A percentile compares a stretch with the other conserved stretches of the same genome.
Evolutionary conservation across 768 basidiomycete genomes (phyloP).

Genomic region (Podaxis pistillaris): DNA sequence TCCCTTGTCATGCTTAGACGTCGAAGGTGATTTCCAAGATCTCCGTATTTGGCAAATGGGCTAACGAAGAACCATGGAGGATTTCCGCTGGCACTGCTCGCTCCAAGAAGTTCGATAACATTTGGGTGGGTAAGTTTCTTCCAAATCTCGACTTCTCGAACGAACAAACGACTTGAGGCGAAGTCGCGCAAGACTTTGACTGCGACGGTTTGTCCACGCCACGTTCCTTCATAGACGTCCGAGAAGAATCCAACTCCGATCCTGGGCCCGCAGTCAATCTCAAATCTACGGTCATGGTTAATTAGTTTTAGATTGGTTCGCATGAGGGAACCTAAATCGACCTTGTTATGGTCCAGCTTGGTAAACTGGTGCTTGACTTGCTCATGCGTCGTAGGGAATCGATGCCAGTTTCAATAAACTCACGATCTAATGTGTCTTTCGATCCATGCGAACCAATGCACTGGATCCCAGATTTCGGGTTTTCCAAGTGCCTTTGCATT

Average conservation of each 20-base stretch:
- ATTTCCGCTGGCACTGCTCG: conserved; percentile 66
- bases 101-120: conserved; percentile 74
- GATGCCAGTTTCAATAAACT: conserved; percentile 72
- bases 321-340: conserved; percentile 21
- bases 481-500: conserved; percentile 48
- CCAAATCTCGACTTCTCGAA: conserved; percentile 74
- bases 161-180: conserved; percentile 63
- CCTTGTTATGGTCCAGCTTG: conserved; percentile 79
- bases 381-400: conserved; percentile 69
- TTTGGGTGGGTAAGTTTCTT: conserved; percentile 63
- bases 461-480: conserved; percentile 8
- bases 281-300: conserved; percentile 45
- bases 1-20: conserved; percentile 9
- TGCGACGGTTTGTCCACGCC: conserved; percentile 64
- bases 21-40: conserved; percentile 53
- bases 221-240: conserved; percentile 74
- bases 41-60: conserved; percentile 67
- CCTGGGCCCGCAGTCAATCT: conserved; percentile 67
- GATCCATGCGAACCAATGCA: conserved; percentile 1
- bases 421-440: conserved; percentile 58
- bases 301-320: background rate
- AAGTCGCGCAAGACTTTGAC: conserved; percentile 69
- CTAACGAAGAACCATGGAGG: conserved; percentile 81
- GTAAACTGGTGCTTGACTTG: conserved; percentile 41
- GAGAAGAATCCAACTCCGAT: conserved; percentile 78